These are phyloP conservation scores for Diplodia intermedia DNA, from an alignment of 2,329 filamentous ascomycete species.

Conservation along the genomic window DNA sequence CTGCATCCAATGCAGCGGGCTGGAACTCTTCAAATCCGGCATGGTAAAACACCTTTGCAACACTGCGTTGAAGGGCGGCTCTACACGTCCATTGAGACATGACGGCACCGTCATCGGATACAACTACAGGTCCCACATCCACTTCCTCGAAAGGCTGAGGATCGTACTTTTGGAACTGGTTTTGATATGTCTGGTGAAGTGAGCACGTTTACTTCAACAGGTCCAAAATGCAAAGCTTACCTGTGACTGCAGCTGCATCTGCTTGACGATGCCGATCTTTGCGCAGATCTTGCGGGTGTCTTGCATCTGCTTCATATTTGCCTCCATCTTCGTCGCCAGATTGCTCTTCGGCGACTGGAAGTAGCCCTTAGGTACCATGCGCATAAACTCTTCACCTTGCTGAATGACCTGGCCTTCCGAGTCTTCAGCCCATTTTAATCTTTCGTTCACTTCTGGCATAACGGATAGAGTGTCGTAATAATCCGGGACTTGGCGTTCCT, in stretches of 20 bases:
- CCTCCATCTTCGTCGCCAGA: constrained; percentile 80
- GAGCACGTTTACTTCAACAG: constrained; percentile 35
- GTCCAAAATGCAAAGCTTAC: constrained; percentile 56
- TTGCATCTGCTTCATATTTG: constrained; percentile 93
- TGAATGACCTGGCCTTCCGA: constrained; percentile 87
- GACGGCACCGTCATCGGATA: constrained; percentile 85
- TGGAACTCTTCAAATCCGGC: constrained; percentile 97
- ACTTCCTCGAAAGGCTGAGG: constrained; percentile 85
- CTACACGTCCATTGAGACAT: constrained; percentile 85
- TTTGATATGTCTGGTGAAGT: constrained; percentile 79
- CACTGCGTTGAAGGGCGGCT: constrained; percentile 84
- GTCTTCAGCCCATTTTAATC: constrained; percentile 87
- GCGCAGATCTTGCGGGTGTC: constrained; percentile 94
- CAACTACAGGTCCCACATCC: constrained; percentile 87
- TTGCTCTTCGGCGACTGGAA: constrained; percentile 78
- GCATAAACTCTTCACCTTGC: constrained; percentile 82
- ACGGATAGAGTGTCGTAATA: constrained; percentile 90
- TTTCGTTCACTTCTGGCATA: constrained; percentile 81
- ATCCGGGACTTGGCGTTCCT: constrained; percentile 84
- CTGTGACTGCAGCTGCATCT: constrained; percentile 98
- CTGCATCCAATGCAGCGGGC: constrained; percentile 86
- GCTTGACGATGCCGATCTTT: constrained; percentile 97
- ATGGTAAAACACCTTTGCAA: constrained; percentile 94
- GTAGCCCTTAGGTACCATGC: constrained; percentile 73
- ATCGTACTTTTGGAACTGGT: constrained; percentile 97